phyloP scores from a whole-genome alignment of 2,329 filamentous ascomycete species.

The Diaporthe citrichinensis region DNA sequence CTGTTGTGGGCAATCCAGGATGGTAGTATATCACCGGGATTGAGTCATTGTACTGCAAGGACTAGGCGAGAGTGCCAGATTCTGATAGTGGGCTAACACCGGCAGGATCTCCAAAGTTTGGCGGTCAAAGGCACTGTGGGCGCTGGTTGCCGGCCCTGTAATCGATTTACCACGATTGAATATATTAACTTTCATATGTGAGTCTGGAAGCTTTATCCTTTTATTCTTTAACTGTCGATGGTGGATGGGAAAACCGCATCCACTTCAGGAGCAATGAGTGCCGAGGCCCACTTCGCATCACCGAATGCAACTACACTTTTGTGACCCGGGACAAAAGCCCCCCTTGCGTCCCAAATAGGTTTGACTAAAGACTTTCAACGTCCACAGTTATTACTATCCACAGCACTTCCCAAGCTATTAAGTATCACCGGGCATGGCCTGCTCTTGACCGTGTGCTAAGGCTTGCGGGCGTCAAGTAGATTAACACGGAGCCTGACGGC shows the following conservation, averaged over 20 bases:
- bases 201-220: too few species aligned
- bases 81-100: not conserved
- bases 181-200: not conserved
- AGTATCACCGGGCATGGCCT: not conserved
- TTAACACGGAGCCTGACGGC: conserved; percentile 25
- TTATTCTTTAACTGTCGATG: not conserved
- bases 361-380: too few species aligned
- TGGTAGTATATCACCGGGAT: not conserved
- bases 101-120: not conserved
- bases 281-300: not conserved
- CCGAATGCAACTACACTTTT: not conserved
- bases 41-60: too few species aligned
- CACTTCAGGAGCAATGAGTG: not conserved
- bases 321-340: not conserved
- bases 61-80: not conserved
- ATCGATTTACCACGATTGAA: not conserved
- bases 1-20: not conserved
- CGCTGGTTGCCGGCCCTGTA: not conserved
- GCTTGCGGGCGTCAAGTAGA: conserved; percentile 15
- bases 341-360: not conserved
- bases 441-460: not conserved
- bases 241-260: not conserved
- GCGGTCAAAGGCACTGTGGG: not conserved
- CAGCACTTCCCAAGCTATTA: not conserved
- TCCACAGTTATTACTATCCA: not conserved